A percentile compares a stretch with the other conserved stretches of the same genome.
Conservation (phyloP, 495 filamentous ascomycete species). For the Symbiotaphrina buchneri region DNA sequence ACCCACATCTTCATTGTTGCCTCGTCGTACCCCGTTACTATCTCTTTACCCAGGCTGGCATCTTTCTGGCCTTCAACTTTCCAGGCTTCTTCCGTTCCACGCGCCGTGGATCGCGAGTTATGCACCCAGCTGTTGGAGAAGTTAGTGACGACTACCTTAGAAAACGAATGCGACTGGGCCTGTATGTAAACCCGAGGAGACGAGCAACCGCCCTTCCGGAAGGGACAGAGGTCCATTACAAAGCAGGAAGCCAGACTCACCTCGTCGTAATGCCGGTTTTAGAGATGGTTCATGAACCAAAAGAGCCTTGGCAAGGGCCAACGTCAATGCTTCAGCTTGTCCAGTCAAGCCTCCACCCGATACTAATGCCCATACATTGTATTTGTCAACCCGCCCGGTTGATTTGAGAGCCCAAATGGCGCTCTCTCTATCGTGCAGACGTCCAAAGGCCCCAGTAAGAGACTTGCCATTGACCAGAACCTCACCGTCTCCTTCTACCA, state of each 20-base stretch:
- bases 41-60: slow-evolving; percentile 88
- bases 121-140: slow-evolving; percentile 47
- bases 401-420: slow-evolving; percentile 73
- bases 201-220: background rate
- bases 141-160: slow-evolving; percentile 14
- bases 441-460: slow-evolving; percentile 53
- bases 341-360: slow-evolving; percentile 77
- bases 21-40: slow-evolving; percentile 1
- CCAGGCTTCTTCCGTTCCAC: slow-evolving; percentile 99
- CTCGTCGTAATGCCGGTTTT: slow-evolving; percentile 70
- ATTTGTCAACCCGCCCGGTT: slow-evolving; percentile 75
- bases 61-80: slow-evolving; percentile 88
- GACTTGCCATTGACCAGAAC: slow-evolving; percentile 74
- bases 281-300: slow-evolving; percentile 74
- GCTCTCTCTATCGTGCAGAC: slow-evolving; percentile 86
- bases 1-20: no score
- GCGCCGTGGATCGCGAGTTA: slow-evolving; percentile 74
- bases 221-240: slow-evolving; percentile 1
- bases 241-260: slow-evolving; percentile 27
- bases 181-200: slow-evolving; percentile 5
- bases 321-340: slow-evolving; percentile 83
- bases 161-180: no score
- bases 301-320: slow-evolving; percentile 79
- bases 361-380: slow-evolving; percentile 81
- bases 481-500: slow-evolving; percentile 84